A percentile compares a stretch with the other conserved stretches of the same genome.
phyloP scores from a whole-genome alignment of 768 basidiomycete genomes.

The Lepiota venenata region DNA sequence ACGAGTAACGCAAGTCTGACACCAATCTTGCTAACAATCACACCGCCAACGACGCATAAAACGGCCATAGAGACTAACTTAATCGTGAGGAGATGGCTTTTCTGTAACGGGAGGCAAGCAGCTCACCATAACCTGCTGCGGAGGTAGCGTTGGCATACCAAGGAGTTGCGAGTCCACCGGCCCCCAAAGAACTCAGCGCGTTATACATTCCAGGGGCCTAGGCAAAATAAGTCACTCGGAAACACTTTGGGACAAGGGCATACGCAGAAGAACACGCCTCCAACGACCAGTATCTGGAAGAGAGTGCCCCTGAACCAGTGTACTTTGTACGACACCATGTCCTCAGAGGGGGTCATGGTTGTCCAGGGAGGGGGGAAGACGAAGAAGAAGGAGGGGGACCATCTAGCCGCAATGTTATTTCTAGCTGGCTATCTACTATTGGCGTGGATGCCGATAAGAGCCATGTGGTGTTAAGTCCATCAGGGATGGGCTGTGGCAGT shows the following conservation, averaged over 20 bases:
- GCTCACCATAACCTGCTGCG: constrained; percentile 26
- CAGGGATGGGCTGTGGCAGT: constrained; percentile 13
- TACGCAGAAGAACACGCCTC: constrained; percentile 29
- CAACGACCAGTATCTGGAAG: constrained; percentile 28
- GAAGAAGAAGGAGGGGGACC: neutral
- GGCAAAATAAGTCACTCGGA: neutral
- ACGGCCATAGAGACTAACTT: constrained; percentile 26
- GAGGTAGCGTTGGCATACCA: constrained; percentile 30
- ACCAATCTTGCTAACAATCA: constrained; percentile 31
- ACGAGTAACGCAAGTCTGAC: constrained; percentile 23
- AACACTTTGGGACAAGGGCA: constrained; percentile 4
- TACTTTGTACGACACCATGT: constrained; percentile 14
- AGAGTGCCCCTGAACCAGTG: constrained; percentile 29
- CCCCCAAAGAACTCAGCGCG: constrained; percentile 26
- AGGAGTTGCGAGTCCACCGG: constrained; percentile 29
- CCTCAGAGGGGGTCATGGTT: neutral
- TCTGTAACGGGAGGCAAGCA: neutral
- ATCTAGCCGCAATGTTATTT: too few species aligned
- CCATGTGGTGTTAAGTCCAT: too few species aligned
- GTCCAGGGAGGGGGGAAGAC: neutral
- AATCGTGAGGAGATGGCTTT: neutral
- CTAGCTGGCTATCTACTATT: too few species aligned
- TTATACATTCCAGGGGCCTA: constrained; percentile 32
- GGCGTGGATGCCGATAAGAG: too few species aligned
- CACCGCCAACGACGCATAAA: constrained; percentile 27